Conservation (phyloP, 2,329 filamentous ascomycete species). For the Diplodia mutila region DNA sequence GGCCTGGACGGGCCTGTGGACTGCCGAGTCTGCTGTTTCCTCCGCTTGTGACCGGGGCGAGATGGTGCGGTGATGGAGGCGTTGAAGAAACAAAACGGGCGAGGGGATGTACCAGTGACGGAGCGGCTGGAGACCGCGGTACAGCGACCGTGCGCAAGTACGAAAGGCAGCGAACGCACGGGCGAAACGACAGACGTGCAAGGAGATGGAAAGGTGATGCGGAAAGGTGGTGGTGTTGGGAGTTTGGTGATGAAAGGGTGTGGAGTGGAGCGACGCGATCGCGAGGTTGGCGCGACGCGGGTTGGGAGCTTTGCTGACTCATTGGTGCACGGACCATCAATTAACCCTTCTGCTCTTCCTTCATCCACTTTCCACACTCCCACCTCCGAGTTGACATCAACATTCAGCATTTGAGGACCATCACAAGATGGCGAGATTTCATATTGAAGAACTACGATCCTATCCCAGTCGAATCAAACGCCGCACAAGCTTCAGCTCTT, state of each 20-base stretch:
- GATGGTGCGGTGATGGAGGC: not conserved
- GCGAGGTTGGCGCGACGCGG: not conserved
- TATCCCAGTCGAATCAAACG: not conserved
- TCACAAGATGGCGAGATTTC: no score
- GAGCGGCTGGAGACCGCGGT: not conserved
- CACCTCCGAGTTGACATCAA: not conserved
- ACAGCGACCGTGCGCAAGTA: not conserved
- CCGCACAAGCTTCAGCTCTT: not conserved
- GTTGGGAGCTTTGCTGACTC: not conserved
- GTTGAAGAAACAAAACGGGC: not conserved
- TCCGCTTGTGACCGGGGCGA: not conserved
- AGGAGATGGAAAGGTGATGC: not conserved
- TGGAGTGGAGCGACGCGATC: not conserved
- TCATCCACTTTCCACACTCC: not conserved
- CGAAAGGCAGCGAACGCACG: not conserved
- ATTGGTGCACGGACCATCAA: not conserved
- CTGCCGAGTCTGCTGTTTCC: not conserved
- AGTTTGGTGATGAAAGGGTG: not conserved
- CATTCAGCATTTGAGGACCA: not conserved
- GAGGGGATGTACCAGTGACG: not conserved
- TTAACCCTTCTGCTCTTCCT: not conserved
- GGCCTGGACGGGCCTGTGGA: not conserved
- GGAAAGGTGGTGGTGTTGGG: not conserved
- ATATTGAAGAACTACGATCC: no score
- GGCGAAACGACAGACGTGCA: not conserved